Evolutionary conservation across 441 rosid genomes (phyloP).

Genomic region (Adansonia rubrostipa): DNA sequence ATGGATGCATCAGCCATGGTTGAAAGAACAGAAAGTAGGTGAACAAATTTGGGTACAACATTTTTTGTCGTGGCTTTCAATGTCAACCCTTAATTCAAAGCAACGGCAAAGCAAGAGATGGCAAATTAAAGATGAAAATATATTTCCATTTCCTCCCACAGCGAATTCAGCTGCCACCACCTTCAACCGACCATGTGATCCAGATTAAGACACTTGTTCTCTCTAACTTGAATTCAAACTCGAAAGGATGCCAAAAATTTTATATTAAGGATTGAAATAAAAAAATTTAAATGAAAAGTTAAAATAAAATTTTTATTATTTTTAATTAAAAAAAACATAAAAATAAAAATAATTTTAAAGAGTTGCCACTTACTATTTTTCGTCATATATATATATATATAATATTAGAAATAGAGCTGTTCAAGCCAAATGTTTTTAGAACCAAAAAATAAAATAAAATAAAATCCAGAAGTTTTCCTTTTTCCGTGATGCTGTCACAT

Average conservation of each 20-base stretch:
- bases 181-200: slow-evolving; percentile 30
- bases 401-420: not conserved
- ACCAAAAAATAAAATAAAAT: not conserved
- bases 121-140: not conserved
- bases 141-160: no score
- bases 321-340: no score
- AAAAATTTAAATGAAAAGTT: no score
- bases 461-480: not conserved
- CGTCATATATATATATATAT: not conserved
- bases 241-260: no score
- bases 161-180: no score
- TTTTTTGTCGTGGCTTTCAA: slow-evolving; percentile 30
- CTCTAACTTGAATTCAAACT: not conserved
- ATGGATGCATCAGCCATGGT: not conserved
- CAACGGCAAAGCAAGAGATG: not conserved
- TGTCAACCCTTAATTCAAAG: slow-evolving; percentile 30
- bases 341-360: no score
- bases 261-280: no score
- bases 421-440: not conserved
- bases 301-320: no score
- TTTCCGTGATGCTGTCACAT: slow-evolving; percentile 4
- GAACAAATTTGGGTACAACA: slow-evolving; percentile 12
- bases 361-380: not conserved
- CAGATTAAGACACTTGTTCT: not conserved
- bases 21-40: slow-evolving; percentile 17